Evolutionary conservation across 2,329 filamentous ascomycete species (phyloP).

Genomic region (Alternaria postmessia): DNA sequence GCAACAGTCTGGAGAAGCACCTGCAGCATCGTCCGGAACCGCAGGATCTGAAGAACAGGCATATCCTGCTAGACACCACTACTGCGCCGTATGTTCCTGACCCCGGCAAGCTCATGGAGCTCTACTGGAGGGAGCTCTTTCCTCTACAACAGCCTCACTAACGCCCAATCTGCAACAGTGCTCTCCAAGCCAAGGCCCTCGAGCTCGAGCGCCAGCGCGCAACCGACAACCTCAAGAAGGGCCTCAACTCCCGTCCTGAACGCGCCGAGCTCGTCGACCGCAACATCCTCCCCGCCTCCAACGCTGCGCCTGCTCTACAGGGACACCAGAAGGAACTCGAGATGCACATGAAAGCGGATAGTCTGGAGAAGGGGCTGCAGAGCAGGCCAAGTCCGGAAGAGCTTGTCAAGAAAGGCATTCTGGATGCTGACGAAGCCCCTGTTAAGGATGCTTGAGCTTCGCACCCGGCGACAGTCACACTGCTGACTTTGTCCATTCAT

Average conservation of each 20-base stretch:
- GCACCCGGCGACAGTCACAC: neutral
- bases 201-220: slow-evolving; percentile 72
- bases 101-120: neutral
- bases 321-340: slow-evolving; percentile 85
- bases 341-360: slow-evolving; percentile 87
- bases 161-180: slow-evolving; percentile 49
- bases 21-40: slow-evolving; percentile 59
- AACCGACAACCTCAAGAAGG: slow-evolving; percentile 70
- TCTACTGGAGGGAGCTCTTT: neutral
- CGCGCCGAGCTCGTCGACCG: slow-evolving; percentile 81
- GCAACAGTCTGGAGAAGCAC: slow-evolving; percentile 60
- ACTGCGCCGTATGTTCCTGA: slow-evolving; percentile 66
- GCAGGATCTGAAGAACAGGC: slow-evolving; percentile 72
- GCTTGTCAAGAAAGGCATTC: slow-evolving; percentile 79
- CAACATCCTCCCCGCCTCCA: slow-evolving; percentile 85
- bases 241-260: slow-evolving; percentile 69
- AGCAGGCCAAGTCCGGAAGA: slow-evolving; percentile 78
- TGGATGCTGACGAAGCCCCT: slow-evolving; percentile 59
- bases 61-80: slow-evolving; percentile 73
- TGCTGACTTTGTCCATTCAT: neutral
- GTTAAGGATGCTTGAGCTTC: slow-evolving; percentile 34
- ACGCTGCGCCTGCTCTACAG: slow-evolving; percentile 78
- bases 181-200: slow-evolving; percentile 67
- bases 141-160: neutral
- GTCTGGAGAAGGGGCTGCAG: slow-evolving; percentile 85